Evolutionary conservation across 768 basidiomycete genomes (phyloP), one percentile per base, ranked within the genome.

Genomic region (Chiua virens): DNA sequence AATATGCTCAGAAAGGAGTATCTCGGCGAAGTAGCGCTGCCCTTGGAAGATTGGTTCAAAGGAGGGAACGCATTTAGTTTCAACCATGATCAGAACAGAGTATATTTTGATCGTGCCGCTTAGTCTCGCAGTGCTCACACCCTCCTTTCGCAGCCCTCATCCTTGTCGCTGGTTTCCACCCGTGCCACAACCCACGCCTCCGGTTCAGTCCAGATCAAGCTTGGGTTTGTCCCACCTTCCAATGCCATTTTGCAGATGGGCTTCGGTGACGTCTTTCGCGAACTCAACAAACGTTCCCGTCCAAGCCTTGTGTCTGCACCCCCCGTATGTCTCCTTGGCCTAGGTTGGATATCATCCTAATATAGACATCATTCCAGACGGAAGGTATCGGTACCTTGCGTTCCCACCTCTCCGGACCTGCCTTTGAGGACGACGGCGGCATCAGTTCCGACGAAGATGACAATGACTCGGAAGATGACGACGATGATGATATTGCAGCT

Each of bases 371-470:
- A 5, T 28, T 35, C 2, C 43, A 94, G 91, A 92, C 89, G 10
- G 85, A 90, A 69, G 89, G 92, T 22, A 83, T 93, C 25, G 92
- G 92, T 45, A 94, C 92, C 3, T 72, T 90, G 22, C 86, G 87
- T 25, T 86, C 85, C 3, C 72, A 82, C 63, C 73, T 80, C 18
- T 64, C 55, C 5, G 77, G 75, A 8, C 80, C 80, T 3, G 79
- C 75, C 21, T 82, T 80, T 56, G 79, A 86, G 63, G 92, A 93
- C 60, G 92, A 92, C 59, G 91, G 82, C n/a, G 82, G 85, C 5
- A 71, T 90, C 10, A 86, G 83, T 25, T 79, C 76, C 0, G 79
- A 80, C 36, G 74, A 71, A 5, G 72, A 73, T 14, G 78, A 79
- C 28, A 72, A 65, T 36, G 54, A 64, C 35, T 52, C 63, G 23